Percentiles rank a stretch among this genome's conserved stretches.
Conservation (phyloP, 352 stramenopile genomes). For the Globisporangium megalacanthum region DNA sequence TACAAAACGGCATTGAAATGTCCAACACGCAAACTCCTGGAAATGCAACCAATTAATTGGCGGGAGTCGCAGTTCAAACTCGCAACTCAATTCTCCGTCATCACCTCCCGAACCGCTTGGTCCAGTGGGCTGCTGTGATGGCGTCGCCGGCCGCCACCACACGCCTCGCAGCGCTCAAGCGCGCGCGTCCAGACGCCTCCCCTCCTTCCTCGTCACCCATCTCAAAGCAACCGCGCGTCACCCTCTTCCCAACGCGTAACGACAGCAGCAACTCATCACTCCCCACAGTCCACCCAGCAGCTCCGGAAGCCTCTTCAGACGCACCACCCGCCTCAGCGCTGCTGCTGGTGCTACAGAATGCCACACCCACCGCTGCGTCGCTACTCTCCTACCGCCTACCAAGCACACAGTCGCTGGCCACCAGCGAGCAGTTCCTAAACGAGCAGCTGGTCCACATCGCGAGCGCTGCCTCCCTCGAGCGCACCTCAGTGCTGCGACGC, state of each 20-base stretch:
- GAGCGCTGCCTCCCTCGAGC: constrained; percentile 5
- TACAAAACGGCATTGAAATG: too few relatives aligned
- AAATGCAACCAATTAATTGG: too few relatives aligned
- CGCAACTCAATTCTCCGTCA: too few relatives aligned
- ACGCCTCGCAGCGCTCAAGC: neutral
- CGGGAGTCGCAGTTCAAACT: too few relatives aligned
- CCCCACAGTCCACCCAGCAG: neutral
- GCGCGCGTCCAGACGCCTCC: neutral
- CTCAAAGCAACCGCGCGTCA: neutral
- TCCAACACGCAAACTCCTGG: too few relatives aligned
- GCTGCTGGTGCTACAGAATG: constrained; percentile 8
- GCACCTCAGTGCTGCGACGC: neutral
- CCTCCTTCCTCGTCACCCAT: neutral
- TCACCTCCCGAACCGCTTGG: too few relatives aligned
- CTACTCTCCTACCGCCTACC: constrained; percentile 43
- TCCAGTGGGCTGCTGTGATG: neutral
- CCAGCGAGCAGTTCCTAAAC: constrained; percentile 55
- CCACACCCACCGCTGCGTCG: constrained; percentile 1
- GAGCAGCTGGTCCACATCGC: constrained; percentile 58
- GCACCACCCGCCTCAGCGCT: neutral
- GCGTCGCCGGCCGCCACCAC: neutral
- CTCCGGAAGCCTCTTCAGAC: neutral
- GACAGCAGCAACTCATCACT: neutral
- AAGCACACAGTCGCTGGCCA: constrained; percentile 25
- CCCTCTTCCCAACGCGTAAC: neutral